Base-by-base conservation (phyloP, 2,329 filamentous ascomycete species). In the Beauveria sp. region DNA sequence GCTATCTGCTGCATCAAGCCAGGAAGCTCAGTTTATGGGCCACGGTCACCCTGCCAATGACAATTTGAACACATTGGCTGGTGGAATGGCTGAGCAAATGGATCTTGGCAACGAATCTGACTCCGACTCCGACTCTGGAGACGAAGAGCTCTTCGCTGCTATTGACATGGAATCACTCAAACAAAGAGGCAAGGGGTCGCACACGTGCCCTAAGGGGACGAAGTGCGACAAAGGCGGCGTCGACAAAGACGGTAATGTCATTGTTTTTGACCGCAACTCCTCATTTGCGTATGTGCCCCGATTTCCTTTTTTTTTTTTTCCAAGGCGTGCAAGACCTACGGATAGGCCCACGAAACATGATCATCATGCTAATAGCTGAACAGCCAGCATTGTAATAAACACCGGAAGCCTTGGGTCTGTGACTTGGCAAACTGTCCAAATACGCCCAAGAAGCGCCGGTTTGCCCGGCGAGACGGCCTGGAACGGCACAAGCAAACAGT, bases 371-470 rank as follows among this genome's bases (percentile, higher is more conserved):
- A 34, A 52, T 10, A n/a, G 12, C n/a, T 54, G n/a, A 57, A 62
- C 64, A 77, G 75, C 57, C 75, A 77, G 66, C 75, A 77, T 64
- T 73, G 74, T 62, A 76, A 77, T 66, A 77, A 77, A 52, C 75
- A 77, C 63, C 70, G 72, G 28, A 77, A 76, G 63, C 75, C 75
- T 18, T 77, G 73, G 72, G 71, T 72, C 24, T 77, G 75, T 65
- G 70, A 72, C 46, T 60, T 73, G 24, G 69, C 70, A 47, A 72
- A 75, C 9, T 77, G 75, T 45, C 75, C 75, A 14, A 77, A 77
- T 46, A 73, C 73, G 9, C 71, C 72, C 12, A 75, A 76, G 61
- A 77, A 76, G 62, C 73, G 75, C 58, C 71, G 70, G 20, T 77
- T 77, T 61, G 75, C 75, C 12, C 73, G 75, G 56, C 71, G 74